Percentiles rank a stretch among this genome's conserved stretches.
Evolutionary conservation across 2,329 filamentous ascomycete species (phyloP).

Genomic region (Amylocarpus encephaloides): DNA sequence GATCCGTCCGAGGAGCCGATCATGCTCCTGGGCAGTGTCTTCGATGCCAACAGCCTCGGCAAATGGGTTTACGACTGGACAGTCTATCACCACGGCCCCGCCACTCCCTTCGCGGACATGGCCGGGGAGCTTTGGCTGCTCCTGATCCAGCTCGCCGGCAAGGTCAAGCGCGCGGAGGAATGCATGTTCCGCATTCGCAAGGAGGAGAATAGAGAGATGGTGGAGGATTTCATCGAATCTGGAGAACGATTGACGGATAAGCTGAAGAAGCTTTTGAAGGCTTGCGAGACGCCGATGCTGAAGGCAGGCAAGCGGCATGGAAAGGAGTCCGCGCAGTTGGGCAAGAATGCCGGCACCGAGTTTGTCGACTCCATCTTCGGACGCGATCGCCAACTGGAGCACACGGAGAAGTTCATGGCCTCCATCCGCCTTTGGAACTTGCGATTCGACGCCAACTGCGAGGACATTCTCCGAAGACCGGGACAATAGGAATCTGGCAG

Average conservation of each 20-base stretch:
- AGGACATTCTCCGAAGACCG: slow-evolving; percentile 69
- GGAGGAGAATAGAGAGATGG: slow-evolving; percentile 67
- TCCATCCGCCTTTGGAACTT: slow-evolving; percentile 81
- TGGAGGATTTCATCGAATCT: slow-evolving; percentile 84
- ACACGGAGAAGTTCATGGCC: slow-evolving; percentile 90
- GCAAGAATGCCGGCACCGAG: slow-evolving; percentile 86
- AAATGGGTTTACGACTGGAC: slow-evolving; percentile 99
- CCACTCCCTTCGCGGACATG: slow-evolving; percentile 79
- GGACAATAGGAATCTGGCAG: slow-evolving; percentile 20
- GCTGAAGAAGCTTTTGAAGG: slow-evolving; percentile 79
- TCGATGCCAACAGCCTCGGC: slow-evolving; percentile 93
- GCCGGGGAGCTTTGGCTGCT: slow-evolving; percentile 94
- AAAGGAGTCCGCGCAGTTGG: slow-evolving; percentile 66
- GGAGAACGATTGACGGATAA: slow-evolving; percentile 82
- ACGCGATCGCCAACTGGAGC: slow-evolving; percentile 79
- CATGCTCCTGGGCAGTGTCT: slow-evolving; percentile 88
- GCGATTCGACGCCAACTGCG: slow-evolving; percentile 91
- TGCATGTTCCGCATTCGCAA: slow-evolving; percentile 65
- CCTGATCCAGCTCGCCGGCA: slow-evolving; percentile 87
- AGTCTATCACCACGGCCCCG: slow-evolving; percentile 77
- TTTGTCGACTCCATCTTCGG: slow-evolving; percentile 97
- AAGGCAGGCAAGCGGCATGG: slow-evolving; percentile 70
- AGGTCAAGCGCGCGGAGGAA: slow-evolving; percentile 87
- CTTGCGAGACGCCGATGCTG: slow-evolving; percentile 93
- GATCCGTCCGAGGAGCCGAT: slow-evolving; percentile 92